Base-by-base conservation (phyloP, 176 grass and related monocot species). In the Alloteropsis semialata region DNA sequence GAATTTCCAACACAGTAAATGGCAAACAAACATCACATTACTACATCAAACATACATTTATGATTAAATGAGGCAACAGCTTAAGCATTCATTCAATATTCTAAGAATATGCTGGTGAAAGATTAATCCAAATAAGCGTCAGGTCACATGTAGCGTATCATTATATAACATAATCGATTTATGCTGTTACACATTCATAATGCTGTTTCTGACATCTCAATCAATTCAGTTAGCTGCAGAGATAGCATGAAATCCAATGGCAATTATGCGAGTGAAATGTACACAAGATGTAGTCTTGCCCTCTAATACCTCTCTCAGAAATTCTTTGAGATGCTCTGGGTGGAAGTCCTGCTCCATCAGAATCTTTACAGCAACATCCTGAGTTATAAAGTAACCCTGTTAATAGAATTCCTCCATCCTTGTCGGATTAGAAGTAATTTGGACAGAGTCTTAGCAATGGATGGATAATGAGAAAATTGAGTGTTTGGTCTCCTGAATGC, bases 321-420 rank as follows among this genome's bases (percentile, higher is more conserved):
- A 97, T 69, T 97, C 94, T 68, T 85, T 92, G 42, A 94, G 78
- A 32, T 58, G 84, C 69, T 94, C 87, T 58, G 84, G 76, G 65
- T 90, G 91, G 74, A 94, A 88, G 86, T 94, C 91, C 83, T 94
- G 94, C 75, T 97, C 94, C 84, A 92, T 97, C 48, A 97, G 69
- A 64, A 97, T 94, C 63, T 97, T 97, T 55, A 97, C 94, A 64
- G 94, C 91, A 86, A 97, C 94, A 90, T 94, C 91, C 94, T 97
- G 74, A 78, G 21, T 59, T 71, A 43, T 70, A 70, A 77, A 60
- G 32, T 32, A 63, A 2, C 54, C 51, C 8, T 29, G 3, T 83
- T 53, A 77, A 77, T 33, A 53, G 1, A 64, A 21, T 16, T 34
- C 24, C 62, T 45, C 16, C 76, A 51, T 73, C 6, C 0, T 54